Percentiles rank a stretch among this genome's conserved stretches.
Conservation (phyloP, 1,284 basidiomycete genomes). For the Pyrrhoderma noxium region DNA sequence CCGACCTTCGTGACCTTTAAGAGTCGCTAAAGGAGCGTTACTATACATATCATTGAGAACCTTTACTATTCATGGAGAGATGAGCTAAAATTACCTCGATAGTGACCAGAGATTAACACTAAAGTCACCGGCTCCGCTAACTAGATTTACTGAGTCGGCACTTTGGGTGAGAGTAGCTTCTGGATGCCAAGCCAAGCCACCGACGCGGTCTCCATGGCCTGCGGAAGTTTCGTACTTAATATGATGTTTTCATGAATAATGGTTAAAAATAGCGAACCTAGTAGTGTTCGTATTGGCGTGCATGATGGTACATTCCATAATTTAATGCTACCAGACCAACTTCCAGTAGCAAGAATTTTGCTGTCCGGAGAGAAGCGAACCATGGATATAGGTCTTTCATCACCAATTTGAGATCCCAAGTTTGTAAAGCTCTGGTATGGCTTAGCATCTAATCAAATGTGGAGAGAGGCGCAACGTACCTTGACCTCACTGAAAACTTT, state of each 20-base stretch:
- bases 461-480: slow-evolving; percentile 35
- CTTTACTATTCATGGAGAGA: slow-evolving; percentile 5
- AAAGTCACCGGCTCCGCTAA: slow-evolving; percentile 85
- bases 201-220: slow-evolving; percentile 89
- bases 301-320: slow-evolving; percentile 93
- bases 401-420: slow-evolving; percentile 95
- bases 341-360: slow-evolving; percentile 81
- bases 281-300: slow-evolving; percentile 64
- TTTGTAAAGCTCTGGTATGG: slow-evolving; percentile 71
- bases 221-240: slow-evolving; percentile 7
- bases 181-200: slow-evolving; percentile 98
- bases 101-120: slow-evolving; percentile 87
- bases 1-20: slow-evolving; percentile 86
- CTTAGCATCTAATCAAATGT: neutral
- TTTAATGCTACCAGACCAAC: slow-evolving; percentile 94
- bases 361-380: slow-evolving; percentile 94
- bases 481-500: slow-evolving; percentile 86
- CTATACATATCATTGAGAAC: slow-evolving; percentile 30
- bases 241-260: neutral
- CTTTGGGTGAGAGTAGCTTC: slow-evolving; percentile 79
- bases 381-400: slow-evolving; percentile 89
- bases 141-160: slow-evolving; percentile 72
- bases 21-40: slow-evolving; percentile 70
- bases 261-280: slow-evolving; percentile 42
- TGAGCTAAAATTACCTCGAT: slow-evolving; percentile 47